Evolutionary conservation across 139 green algal species (phyloP).

Genomic region (Eudorina sp.): DNA sequence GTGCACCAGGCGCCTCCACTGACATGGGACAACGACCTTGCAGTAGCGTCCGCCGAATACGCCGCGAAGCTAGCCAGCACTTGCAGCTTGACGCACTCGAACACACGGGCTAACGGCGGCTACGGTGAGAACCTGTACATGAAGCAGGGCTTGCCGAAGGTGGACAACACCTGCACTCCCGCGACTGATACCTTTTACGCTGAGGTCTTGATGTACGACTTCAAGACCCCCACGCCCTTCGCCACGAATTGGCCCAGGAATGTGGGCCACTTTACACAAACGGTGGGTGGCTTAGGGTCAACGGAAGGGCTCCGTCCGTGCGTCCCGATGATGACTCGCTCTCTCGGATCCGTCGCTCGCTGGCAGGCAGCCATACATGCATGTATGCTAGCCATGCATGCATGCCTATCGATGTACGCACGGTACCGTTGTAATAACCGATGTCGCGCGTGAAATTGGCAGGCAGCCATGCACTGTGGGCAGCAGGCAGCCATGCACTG

Average conservation of each 20-base stretch:
- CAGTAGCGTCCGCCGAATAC: neutral
- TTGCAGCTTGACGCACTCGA: neutral
- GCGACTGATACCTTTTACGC: neutral
- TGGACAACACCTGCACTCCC: neutral
- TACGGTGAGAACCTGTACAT: conserved; percentile 1
- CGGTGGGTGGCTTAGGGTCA: neutral
- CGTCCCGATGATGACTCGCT: no score
- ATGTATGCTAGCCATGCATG: no score
- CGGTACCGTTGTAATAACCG: no score
- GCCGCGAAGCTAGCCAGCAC: neutral
- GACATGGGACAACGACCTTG: neutral
- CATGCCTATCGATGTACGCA: no score
- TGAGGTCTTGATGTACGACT: neutral
- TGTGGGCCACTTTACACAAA: neutral
- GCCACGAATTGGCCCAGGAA: neutral
- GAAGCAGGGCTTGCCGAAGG: neutral
- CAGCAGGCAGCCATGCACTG: no score
- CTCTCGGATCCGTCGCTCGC: neutral
- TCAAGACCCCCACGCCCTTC: neutral
- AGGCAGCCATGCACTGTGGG: no score
- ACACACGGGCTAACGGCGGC: neutral
- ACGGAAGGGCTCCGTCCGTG: no score
- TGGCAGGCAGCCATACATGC: no score
- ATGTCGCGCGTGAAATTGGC: no score
- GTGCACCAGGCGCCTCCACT: neutral